Conservation (phyloP, 2,329 filamentous ascomycete species). For the Fusarium sp. region DNA sequence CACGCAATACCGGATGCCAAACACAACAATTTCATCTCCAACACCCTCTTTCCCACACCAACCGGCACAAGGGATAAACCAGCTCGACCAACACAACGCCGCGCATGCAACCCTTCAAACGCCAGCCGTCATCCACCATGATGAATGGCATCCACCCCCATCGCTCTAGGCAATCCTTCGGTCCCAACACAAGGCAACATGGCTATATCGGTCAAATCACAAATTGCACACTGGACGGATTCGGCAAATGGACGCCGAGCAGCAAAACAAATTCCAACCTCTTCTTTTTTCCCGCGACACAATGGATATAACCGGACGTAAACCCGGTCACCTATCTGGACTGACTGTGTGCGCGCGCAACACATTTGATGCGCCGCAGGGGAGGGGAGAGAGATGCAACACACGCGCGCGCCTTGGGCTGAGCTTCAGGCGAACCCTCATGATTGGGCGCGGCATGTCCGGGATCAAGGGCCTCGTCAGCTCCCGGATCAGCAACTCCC, state of each 20-base stretch:
- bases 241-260: conserved; percentile 5
- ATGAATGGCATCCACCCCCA: neutral
- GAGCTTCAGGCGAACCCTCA: conserved; percentile 17
- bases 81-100: conserved; percentile 18
- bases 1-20: conserved; percentile 27
- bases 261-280: neutral
- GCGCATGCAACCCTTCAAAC: conserved; percentile 14
- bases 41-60: conserved; percentile 7
- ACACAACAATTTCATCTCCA: conserved; percentile 14
- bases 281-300: neutral
- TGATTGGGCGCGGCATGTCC: conserved; percentile 38
- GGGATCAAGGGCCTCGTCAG: conserved; percentile 40
- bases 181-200: conserved; percentile 8
- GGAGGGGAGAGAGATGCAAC: neutral
- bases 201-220: neutral
- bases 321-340: neutral
- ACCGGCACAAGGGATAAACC: conserved; percentile 23
- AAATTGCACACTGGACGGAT: neutral
- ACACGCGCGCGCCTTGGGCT: neutral
- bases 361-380: neutral
- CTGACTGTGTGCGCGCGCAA: neutral
- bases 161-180: neutral
- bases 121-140: conserved; percentile 7
- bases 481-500: conserved; percentile 40
- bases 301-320: neutral